Evolutionary conservation across 2,329 filamentous ascomycete genomes (phyloP), one percentile per base, ranked within the genome.

Genomic region (Pseudogymnoascus destructans): DNA sequence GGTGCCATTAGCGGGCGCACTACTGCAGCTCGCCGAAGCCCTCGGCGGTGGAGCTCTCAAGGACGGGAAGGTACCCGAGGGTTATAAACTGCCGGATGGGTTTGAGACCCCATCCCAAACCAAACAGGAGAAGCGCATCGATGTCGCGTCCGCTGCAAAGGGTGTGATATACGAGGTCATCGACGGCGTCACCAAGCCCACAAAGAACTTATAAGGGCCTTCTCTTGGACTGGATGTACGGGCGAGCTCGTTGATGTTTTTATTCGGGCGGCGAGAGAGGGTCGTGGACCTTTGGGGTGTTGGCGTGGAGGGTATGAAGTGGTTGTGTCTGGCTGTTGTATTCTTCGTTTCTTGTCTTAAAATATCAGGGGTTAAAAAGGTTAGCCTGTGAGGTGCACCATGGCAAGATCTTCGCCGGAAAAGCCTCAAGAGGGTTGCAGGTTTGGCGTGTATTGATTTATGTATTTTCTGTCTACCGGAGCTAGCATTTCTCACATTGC

Each of bases 331-430:
- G n/a, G 11, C 10, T 49, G 42, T 30, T 52, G 25, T 52, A 52
- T 52, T 52, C 25, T 52, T 52, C 46, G n/a, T 52, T 30, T 17
- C 15, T 52, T 52, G 46, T 52, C 46, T 52, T 52, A 52, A 52
- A 32, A 52, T 52, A 52, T 52, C 25, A 52, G 46, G 25, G 46
- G 9, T 52, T 52, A 11, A 52, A 42, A 52, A 52, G 9, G 5
- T 17, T 52, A 32, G 15, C 25, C 13, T 17, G 46, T 32, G 9
- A 32, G 46, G 15, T 32, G 46, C 25, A 52, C 25, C 5, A 10
- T 52, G 46, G 46, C 10, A 19, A 8, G 3, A 52, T 52, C n/a
- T 30, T 30, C n/a, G 25, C 46, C 25, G 15, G n/a, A 30, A 52
- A 52, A 52, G 9, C 23, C 46, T 11, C 23, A 30, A 23, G 30